These are phyloP conservation scores for Euptelea pleiosperma DNA, from an alignment of 164 flowering plant genomes.

Conservation along the genomic window DNA sequence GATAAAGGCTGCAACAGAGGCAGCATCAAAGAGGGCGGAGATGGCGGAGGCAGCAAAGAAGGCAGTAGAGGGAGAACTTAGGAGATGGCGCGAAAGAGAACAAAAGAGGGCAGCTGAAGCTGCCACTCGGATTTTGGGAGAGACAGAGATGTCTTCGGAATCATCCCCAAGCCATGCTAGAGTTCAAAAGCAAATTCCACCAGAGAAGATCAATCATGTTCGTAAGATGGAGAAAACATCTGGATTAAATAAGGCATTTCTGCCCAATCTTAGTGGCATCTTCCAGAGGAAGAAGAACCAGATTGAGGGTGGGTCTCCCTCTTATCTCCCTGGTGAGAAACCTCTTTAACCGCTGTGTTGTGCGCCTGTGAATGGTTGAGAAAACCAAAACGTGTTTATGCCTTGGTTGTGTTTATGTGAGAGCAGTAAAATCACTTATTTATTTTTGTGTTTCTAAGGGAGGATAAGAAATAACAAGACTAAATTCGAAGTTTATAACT, in stretches of 20 bases:
- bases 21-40: conserved; percentile 72
- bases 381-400: neutral
- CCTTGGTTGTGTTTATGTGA: conserved; percentile 10
- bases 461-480: neutral
- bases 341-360: conserved; percentile 34
- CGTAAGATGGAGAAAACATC: conserved; percentile 53
- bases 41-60: conserved; percentile 87
- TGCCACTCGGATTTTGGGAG: conserved; percentile 57
- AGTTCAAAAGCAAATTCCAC: conserved; percentile 30
- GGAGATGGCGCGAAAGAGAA: conserved; percentile 80
- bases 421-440: conserved; percentile 6
- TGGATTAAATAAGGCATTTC: conserved; percentile 47
- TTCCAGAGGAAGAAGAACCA: conserved; percentile 65
- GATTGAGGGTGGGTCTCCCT: conserved; percentile 56
- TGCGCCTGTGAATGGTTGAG: conserved; percentile 18
- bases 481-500: conserved; percentile 2
- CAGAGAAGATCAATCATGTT: conserved; percentile 21
- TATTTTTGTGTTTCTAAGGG: neutral
- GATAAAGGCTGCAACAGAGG: conserved; percentile 56
- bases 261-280: conserved; percentile 63
- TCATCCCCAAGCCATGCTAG: conserved; percentile 42
- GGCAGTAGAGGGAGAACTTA: conserved; percentile 70
- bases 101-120: conserved; percentile 79
- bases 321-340: conserved; percentile 68
- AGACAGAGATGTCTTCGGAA: conserved; percentile 33